Percentiles rank a stretch among this genome's conserved stretches.
These are phyloP conservation scores for Thozetella sp. DNA, from an alignment of 495 filamentous ascomycete species.

Conservation along the genomic window DNA sequence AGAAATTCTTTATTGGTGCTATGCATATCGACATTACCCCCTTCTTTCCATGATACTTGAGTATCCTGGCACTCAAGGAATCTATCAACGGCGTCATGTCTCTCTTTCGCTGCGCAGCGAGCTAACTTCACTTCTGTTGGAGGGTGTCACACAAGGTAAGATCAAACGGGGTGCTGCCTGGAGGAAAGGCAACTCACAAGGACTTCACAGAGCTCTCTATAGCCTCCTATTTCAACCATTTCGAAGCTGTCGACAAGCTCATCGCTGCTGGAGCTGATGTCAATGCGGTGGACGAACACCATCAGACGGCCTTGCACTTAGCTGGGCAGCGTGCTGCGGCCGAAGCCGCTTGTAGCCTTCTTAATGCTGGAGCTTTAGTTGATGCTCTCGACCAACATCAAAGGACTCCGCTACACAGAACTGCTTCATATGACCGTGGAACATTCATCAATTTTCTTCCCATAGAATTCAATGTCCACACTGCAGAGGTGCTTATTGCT, in stretches of 20 bases:
- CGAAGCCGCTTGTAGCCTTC: too few species aligned
- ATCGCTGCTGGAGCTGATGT: constrained; percentile 26
- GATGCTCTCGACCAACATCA: too few species aligned
- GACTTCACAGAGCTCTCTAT: background rate
- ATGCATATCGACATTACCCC: background rate
- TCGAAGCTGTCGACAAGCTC: constrained; percentile 25
- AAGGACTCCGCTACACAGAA: too few species aligned
- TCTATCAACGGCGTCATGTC: background rate
- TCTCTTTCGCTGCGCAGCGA: too few species aligned
- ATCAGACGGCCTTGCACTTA: constrained; percentile 27
- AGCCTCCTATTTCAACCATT: constrained; percentile 12
- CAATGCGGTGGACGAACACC: constrained; percentile 20
- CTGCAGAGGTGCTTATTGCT: background rate
- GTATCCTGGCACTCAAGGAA: background rate
- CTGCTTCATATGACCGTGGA: too few species aligned
- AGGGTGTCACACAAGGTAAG: too few species aligned
- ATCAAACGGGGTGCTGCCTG: background rate
- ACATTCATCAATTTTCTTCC: too few species aligned
- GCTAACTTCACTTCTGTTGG: too few species aligned
- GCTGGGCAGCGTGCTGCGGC: too few species aligned
- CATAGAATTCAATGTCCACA: background rate
- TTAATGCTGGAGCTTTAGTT: too few species aligned
- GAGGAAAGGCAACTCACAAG: background rate
- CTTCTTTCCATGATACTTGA: background rate
- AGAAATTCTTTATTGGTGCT: background rate